These are phyloP conservation scores for Aspergillus conjunctus DNA, from an alignment of 495 filamentous ascomycete species.

Conservation along the genomic window DNA sequence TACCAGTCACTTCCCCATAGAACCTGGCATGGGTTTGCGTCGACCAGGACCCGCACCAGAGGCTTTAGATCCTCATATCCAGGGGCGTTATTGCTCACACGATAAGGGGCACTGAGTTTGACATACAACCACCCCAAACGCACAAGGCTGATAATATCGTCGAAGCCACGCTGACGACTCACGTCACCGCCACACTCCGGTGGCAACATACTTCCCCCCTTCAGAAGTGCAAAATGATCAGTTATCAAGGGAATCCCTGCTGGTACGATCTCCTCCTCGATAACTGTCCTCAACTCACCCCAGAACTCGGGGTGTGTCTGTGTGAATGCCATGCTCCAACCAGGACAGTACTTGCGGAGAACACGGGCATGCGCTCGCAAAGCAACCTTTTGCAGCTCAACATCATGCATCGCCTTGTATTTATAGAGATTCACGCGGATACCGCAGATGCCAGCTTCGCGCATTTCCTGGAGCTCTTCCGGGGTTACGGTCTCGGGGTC, in stretches of 20 bases:
- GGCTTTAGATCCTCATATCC: slow-evolving; percentile 27
- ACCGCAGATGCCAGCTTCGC: slow-evolving; percentile 25
- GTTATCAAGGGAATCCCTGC: slow-evolving; percentile 25
- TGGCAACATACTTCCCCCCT: slow-evolving; percentile 25
- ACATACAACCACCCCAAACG: slow-evolving; percentile 25
- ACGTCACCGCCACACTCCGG: slow-evolving; percentile 16
- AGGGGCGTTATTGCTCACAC: slow-evolving; percentile 24
- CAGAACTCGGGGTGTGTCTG: slow-evolving; percentile 32
- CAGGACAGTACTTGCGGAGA: slow-evolving; percentile 13
- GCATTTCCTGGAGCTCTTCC: slow-evolving; percentile 23
- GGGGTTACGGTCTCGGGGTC: slow-evolving; percentile 25
- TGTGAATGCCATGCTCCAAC: slow-evolving; percentile 34
- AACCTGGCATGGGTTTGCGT: slow-evolving; percentile 24
- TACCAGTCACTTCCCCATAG: slow-evolving; percentile 36
- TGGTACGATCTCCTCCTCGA: slow-evolving; percentile 23
- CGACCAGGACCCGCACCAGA: slow-evolving; percentile 24
- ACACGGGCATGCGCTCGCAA: slow-evolving; percentile 24
- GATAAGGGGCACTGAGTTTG: slow-evolving; percentile 32
- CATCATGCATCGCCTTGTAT: slow-evolving; percentile 30
- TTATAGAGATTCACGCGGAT: slow-evolving; percentile 33
- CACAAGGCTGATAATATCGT: slow-evolving; percentile 27
- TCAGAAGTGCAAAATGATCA: slow-evolving; percentile 32
- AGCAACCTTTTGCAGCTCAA: slow-evolving; percentile 26
- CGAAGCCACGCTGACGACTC: slow-evolving; percentile 23
- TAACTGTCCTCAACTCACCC: slow-evolving; percentile 23